A percentile compares a stretch with the other conserved stretches of the same genome.
Conservation (phyloP, 225 moss, liverwort and hornwort species). For the Antitrichia curtipendula region DNA sequence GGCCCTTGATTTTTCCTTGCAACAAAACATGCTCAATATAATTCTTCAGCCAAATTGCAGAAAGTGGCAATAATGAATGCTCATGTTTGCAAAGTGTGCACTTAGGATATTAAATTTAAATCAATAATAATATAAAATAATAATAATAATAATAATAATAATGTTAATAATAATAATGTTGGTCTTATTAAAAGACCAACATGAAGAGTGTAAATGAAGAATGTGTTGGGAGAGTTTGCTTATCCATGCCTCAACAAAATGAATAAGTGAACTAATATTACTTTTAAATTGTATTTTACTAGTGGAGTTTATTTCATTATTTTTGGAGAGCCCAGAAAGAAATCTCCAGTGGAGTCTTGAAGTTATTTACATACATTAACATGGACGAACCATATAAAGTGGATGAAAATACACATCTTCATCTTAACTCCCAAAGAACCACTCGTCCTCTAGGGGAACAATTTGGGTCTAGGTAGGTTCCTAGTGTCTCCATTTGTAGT, state of each 20-base stretch:
- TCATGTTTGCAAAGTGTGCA: neutral
- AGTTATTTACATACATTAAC: neutral
- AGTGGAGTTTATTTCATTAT: neutral
- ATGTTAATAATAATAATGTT: neutral
- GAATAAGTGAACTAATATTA: neutral
- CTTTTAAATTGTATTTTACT: neutral
- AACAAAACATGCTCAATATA: neutral
- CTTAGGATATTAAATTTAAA: neutral
- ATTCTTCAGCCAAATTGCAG: neutral
- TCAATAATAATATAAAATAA: neutral
- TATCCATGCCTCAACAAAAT: neutral
- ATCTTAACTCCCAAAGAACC: too few species aligned
- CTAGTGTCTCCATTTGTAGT: too few species aligned
- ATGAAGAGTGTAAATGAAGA: neutral
- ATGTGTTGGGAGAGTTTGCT: neutral
- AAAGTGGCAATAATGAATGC: neutral
- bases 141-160: neutral
- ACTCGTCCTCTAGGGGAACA: too few species aligned
- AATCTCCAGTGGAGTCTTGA: rapidly evolving
- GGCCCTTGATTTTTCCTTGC: neutral
- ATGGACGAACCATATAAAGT: neutral
- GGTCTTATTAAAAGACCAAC: neutral
- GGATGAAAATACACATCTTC: neutral
- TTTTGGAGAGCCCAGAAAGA: rapidly evolving
- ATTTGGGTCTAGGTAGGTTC: too few species aligned